phyloP scores from a whole-genome alignment of 2,329 filamentous ascomycete genomes.

The Exophiala mesophila region DNA sequence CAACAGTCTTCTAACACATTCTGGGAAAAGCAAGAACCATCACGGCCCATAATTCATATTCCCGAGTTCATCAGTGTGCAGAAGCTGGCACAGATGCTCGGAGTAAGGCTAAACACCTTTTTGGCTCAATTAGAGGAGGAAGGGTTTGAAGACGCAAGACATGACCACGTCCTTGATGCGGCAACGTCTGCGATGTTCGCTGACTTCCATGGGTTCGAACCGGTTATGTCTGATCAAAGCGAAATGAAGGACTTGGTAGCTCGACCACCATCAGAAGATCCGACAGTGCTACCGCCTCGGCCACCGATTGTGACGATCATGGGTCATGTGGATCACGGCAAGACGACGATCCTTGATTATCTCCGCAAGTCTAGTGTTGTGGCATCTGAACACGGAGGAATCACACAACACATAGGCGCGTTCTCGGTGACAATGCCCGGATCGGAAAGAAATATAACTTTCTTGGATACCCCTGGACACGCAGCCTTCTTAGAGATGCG shows the following conservation, averaged over 20 bases:
- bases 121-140: constrained; percentile 71
- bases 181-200: constrained; percentile 88
- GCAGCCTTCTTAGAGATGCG: constrained; percentile 95
- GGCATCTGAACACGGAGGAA: constrained; percentile 88
- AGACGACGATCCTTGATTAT: constrained; percentile 93
- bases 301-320: constrained; percentile 98
- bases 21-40: constrained; percentile 37
- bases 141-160: constrained; percentile 79
- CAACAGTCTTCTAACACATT: constrained; percentile 39
- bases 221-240: constrained; percentile 61
- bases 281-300: constrained; percentile 61
- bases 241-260: constrained; percentile 66
- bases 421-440: constrained; percentile 81
- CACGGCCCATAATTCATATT: constrained; percentile 63
- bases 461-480: constrained; percentile 94
- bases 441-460: constrained; percentile 84
- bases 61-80: constrained; percentile 90
- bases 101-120: constrained; percentile 66
- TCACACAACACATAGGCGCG: constrained; percentile 97
- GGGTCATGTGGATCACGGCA: constrained; percentile 98
- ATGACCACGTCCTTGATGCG: constrained; percentile 80
- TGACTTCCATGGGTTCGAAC: constrained; percentile 88
- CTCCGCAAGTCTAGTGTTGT: constrained; percentile 88
- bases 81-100: constrained; percentile 71
- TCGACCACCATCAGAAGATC: constrained; percentile 64